Evolutionary conservation across 208 protist genomes (phyloP).

Genomic region (Leishmania aethiopica): DNA sequence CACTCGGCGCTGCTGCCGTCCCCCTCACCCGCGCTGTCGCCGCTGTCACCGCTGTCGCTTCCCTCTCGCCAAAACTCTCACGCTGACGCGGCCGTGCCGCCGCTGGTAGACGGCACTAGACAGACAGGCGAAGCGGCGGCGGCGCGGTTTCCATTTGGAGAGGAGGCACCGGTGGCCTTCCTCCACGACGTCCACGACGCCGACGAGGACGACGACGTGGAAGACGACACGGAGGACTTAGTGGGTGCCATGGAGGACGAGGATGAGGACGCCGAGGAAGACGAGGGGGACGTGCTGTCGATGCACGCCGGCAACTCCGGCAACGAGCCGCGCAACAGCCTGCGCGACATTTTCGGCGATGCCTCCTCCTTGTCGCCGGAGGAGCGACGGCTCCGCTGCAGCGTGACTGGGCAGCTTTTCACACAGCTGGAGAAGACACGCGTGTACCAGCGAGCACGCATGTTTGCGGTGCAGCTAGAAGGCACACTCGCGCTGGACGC

Average conservation of each 20-base stretch:
- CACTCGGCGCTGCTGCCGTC: slow-evolving; percentile 2
- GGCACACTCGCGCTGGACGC: slow-evolving; percentile 72
- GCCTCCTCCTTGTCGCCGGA: background rate
- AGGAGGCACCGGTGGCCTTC: background rate
- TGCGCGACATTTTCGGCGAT: slow-evolving; percentile 15
- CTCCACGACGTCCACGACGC: background rate
- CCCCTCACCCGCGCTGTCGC: background rate
- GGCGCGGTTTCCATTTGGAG: background rate
- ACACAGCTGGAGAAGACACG: slow-evolving; percentile 57
- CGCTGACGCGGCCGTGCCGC: background rate
- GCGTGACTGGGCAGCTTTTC: slow-evolving; percentile 73
- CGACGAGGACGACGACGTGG: background rate
- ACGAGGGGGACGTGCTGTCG: background rate
- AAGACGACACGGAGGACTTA: slow-evolving; percentile 13
- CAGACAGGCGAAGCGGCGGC: background rate
- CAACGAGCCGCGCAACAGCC: background rate
- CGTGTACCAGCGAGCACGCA: slow-evolving; percentile 74
- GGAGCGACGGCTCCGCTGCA: slow-evolving; percentile 27
- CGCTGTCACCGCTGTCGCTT: background rate
- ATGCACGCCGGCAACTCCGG: background rate
- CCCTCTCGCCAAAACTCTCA: background rate
- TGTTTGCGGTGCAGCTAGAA: slow-evolving; percentile 79
- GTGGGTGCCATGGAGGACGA: slow-evolving; percentile 12
- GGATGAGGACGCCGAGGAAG: slow-evolving; percentile 15
- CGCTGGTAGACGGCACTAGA: background rate